phyloP scores from a whole-genome alignment of 306 rosid genomes.

The Cotoneaster glaucophyllus region DNA sequence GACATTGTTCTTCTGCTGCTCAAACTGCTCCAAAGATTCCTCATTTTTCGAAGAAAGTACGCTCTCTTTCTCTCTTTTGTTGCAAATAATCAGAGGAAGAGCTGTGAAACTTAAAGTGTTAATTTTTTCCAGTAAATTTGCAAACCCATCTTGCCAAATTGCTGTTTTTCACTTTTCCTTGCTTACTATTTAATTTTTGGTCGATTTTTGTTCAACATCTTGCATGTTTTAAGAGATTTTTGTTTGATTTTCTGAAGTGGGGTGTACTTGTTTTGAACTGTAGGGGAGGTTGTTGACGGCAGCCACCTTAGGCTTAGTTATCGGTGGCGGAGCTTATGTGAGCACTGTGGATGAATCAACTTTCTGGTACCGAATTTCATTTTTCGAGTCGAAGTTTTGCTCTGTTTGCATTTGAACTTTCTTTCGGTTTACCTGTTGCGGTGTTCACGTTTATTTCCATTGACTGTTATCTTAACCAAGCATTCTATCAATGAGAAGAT shows the following conservation, averaged over 20 bases:
- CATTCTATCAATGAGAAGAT: background rate
- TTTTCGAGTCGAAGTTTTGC: constrained; percentile 21
- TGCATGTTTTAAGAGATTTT: background rate
- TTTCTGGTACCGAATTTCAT: constrained; percentile 73
- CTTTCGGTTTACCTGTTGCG: background rate
- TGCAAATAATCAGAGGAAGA: background rate
- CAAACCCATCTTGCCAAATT: background rate
- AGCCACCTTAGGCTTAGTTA: constrained; percentile 69
- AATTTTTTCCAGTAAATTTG: background rate
- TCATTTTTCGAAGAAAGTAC: constrained; percentile 75
- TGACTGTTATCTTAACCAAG: background rate
- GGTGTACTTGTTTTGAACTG: constrained; percentile 27
- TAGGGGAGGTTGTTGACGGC: constrained; percentile 83
- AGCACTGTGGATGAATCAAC: constrained; percentile 99
- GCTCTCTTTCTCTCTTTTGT: constrained; percentile 10
- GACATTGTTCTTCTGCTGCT: constrained; percentile 58
- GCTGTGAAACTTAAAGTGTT: background rate
- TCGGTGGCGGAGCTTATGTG: constrained; percentile 96
- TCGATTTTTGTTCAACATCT: background rate
- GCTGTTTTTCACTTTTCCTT: background rate
- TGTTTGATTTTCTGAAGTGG: constrained; percentile 14
- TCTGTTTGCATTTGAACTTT: background rate
- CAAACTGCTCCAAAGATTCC: constrained; percentile 50
- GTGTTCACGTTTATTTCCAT: background rate
- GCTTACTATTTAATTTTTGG: background rate